Conservation (phyloP, 805 yeast species). For the Saturnispora hagleri region DNA sequence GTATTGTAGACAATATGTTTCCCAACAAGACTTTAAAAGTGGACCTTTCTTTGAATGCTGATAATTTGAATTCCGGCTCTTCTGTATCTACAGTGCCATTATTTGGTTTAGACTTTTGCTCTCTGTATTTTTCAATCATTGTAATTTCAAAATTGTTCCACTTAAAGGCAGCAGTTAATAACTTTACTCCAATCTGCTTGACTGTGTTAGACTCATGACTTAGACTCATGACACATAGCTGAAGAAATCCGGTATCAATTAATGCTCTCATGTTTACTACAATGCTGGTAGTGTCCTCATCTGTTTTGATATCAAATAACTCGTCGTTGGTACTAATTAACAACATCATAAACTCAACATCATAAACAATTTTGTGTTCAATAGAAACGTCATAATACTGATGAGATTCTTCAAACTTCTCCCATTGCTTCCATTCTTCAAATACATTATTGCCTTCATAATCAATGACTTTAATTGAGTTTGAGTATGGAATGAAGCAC, state of each 20-base stretch:
- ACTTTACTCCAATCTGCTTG: conserved; percentile 31
- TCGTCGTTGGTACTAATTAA: conserved; percentile 58
- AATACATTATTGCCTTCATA: background rate
- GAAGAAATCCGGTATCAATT: conserved; percentile 47
- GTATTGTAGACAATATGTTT: conserved; percentile 32
- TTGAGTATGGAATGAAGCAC: conserved; percentile 21
- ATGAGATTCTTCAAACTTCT: conserved; percentile 24
- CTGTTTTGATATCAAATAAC: conserved; percentile 31
- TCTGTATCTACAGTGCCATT: background rate
- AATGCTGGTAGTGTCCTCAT: conserved; percentile 8
- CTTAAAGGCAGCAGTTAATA: conserved; percentile 35
- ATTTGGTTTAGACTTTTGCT: conserved; percentile 2
- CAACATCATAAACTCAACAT: conserved; percentile 61
- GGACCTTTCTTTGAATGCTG: conserved; percentile 44
- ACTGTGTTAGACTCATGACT: conserved; percentile 27
- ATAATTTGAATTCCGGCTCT: conserved; percentile 5
- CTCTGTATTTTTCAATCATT: conserved; percentile 13
- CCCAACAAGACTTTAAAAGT: conserved; percentile 46
- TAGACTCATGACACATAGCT: conserved; percentile 39
- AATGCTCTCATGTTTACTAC: conserved; percentile 46
- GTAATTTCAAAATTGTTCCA: conserved; percentile 19
- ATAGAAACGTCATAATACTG: conserved; percentile 13
- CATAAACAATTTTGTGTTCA: conserved; percentile 35
- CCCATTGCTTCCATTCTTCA: conserved; percentile 19
- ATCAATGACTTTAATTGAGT: background rate